Evolutionary conservation across 1,284 basidiomycete genomes (phyloP), one percentile per base, ranked within the genome.

Genomic region (Polyporus tsugae): DNA sequence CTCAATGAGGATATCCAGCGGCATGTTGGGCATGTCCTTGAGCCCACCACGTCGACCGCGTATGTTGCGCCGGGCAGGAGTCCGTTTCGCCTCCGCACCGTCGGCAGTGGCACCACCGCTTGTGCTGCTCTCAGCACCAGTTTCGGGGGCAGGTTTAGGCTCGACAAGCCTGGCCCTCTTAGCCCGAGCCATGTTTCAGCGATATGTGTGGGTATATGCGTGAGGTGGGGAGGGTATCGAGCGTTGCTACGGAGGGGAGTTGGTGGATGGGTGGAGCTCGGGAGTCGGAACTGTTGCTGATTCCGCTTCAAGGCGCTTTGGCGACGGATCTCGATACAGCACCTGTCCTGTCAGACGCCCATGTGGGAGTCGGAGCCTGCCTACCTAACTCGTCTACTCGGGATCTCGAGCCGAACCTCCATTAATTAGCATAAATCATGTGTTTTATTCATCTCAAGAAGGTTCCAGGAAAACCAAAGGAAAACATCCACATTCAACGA

Each of bases 1-100:
- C 71, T 75, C 73, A 36, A 70, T 53, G 6, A 76, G 49, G 41
- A 76, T 72, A 55, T 76, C 75, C 2, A 74, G 41, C 13, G 75
- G 74, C 73, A 75, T 71, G 33, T 70, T 66, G 6, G 67, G 70
- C 68, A 72, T 65, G 39, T 70, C 66, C 22, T 64, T 68, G 17
- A 67, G 66, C 17, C 69, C 64, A 17, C 52, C 44, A 33, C 53
- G 55, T 19, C 53, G 57, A 10, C 41, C 60, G n/a, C 55, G 39
- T 15, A 58, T 22, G 36, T 41, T 17, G 19, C 61, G 60, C 3
- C 60, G 53, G 36, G 35, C 36, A 9, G 22, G n/a, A 60, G 13
- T 9, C 38, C 25, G 60, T 6, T 22, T 42, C 19, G 39, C 33
- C 22, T 55, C 15, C 10, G 13, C 49, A 59, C 55, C 58, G 52